Conservation (phyloP, 2,329 filamentous ascomycete genomes). For the Alternaria gaisen region DNA sequence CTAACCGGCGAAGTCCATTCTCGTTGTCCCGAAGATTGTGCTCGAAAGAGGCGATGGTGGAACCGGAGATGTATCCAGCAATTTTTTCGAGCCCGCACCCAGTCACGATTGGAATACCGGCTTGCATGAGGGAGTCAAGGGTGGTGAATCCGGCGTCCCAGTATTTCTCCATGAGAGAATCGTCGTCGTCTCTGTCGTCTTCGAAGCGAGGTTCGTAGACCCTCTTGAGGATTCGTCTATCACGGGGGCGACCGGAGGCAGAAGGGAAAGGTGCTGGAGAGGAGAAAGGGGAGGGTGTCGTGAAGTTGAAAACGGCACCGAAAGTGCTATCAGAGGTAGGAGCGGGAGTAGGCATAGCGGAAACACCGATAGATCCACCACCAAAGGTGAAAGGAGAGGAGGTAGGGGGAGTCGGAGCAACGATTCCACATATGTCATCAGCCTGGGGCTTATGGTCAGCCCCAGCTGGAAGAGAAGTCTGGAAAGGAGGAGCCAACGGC, state of each 20-base stretch:
- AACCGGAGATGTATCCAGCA: slow-evolving; percentile 3
- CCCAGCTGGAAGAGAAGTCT: background rate
- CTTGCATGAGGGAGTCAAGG: background rate
- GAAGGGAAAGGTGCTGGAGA: background rate
- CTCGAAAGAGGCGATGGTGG: slow-evolving; percentile 5
- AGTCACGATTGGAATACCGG: background rate
- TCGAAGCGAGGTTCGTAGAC: background rate
- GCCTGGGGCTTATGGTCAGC: slow-evolving; percentile 8
- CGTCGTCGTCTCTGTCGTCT: background rate
- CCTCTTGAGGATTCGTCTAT: background rate
- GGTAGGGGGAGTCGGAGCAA: background rate
- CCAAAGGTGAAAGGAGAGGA: background rate
- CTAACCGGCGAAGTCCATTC: background rate
- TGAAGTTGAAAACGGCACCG: background rate
- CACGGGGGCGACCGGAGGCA: background rate
- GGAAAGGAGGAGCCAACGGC: background rate
- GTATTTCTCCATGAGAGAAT: background rate
- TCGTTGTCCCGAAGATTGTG: background rate
- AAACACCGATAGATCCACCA: background rate
- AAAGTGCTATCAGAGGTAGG: background rate
- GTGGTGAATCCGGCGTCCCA: background rate
- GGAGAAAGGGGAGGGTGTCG: background rate
- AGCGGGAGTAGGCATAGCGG: background rate
- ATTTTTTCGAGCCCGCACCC: background rate
- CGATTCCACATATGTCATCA: background rate